Conservation (phyloP, 768 basidiomycete genomes). For the Strobilomyces dryophilus region DNA sequence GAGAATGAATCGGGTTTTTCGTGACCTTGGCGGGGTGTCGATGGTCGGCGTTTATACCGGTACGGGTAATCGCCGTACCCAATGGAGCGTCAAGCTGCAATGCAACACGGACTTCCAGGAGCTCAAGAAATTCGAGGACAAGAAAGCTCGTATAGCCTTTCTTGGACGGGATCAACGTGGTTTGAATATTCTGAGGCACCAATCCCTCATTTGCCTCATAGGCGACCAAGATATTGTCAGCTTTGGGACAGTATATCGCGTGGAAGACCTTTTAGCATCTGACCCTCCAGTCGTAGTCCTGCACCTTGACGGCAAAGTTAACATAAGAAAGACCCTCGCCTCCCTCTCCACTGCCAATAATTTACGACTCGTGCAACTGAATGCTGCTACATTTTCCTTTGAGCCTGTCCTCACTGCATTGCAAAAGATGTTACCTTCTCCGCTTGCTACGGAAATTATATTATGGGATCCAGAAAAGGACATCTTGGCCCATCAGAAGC, state of each 20-base stretch:
- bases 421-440: conserved; percentile 32
- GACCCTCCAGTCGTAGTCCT: conserved; percentile 49
- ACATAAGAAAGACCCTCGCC: conserved; percentile 35
- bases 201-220: conserved; percentile 50
- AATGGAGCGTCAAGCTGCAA: conserved; percentile 40
- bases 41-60: conserved; percentile 36
- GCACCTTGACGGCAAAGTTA: conserved; percentile 45
- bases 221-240: conserved; percentile 45
- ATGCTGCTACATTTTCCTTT: conserved; percentile 57
- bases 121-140: conserved; percentile 24
- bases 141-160: conserved; percentile 32
- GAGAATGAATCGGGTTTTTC: conserved; percentile 33
- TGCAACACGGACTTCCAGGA: conserved; percentile 34
- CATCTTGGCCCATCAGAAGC: not conserved
- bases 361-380: conserved; percentile 49
- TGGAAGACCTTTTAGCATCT: conserved; percentile 46
- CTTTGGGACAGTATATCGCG: conserved; percentile 52
- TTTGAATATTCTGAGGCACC: conserved; percentile 44
- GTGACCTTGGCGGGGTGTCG: conserved; percentile 25
- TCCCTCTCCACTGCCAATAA: conserved; percentile 31
- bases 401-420: conserved; percentile 58
- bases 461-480: conserved; percentile 40
- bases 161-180: conserved; percentile 30
- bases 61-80: conserved; percentile 18
- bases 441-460: conserved; percentile 48